These are phyloP conservation scores for Saururus chinensis DNA, from an alignment of 164 flowering plant species.

Conservation along the genomic window DNA sequence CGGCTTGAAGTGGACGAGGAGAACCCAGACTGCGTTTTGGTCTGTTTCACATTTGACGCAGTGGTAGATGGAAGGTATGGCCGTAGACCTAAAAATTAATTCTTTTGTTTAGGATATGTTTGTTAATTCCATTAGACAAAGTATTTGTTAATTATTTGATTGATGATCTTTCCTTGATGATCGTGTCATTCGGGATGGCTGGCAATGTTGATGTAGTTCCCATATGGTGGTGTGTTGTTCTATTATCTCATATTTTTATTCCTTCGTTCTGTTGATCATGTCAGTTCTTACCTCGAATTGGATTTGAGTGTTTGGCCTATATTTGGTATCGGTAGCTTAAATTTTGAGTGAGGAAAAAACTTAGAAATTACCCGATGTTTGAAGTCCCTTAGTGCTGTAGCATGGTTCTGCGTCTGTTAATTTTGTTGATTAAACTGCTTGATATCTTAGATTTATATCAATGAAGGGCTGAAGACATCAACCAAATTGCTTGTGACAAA, in stretches of 20 bases:
- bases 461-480: too few relatives aligned
- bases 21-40: constrained; percentile 61
- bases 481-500: too few relatives aligned
- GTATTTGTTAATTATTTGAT: background rate
- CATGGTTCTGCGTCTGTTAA: too few relatives aligned
- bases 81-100: too few relatives aligned
- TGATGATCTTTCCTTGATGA: background rate
- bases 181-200: background rate
- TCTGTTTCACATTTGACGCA: constrained; percentile 82
- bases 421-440: too few relatives aligned
- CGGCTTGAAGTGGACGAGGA: constrained; percentile 52
- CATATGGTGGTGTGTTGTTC: background rate
- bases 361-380: too few relatives aligned
- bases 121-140: background rate
- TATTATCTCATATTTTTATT: background rate
- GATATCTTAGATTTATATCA: too few relatives aligned
- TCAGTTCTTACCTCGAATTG: background rate
- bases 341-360: too few relatives aligned
- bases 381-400: too few relatives aligned
- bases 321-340: too few relatives aligned
- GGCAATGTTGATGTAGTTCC: background rate
- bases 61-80: constrained; percentile 70
- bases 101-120: background rate
- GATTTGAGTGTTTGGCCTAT: background rate
- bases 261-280: too few relatives aligned